Evolutionary conservation across 208 protist genomes (phyloP), one percentile per base, ranked within the genome.

Genomic region (Leishmania mexicana): DNA sequence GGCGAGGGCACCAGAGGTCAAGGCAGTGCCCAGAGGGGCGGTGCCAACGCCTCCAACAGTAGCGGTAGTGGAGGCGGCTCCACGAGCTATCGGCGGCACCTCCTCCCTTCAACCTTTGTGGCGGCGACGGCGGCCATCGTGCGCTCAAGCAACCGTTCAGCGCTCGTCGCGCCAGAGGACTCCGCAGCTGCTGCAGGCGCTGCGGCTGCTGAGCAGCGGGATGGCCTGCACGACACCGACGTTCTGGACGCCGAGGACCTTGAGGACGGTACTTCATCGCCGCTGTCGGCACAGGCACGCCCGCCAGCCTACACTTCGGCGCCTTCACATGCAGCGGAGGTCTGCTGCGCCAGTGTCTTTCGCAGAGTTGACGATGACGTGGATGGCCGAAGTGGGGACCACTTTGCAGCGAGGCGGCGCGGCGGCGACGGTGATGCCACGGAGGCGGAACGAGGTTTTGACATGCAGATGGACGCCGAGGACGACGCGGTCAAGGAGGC

Each of bases 401-500:
- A 6, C 7, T 80, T 73, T 51, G n/a, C 3, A 1, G 60, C n/a
- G n/a, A n/a, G 40, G 40, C 47, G 31, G 31, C 57, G 47, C 74
- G 74, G 47, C 42, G 57, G 53, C 31, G 79, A 17, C 67, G 3
- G 35, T 10, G 57, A 76, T 35, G 71, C 15, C 19, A 35, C 62
- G 7, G 78, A 11, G 38, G 40, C 19, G 24, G 64, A 49, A 17
- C 7, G 24, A 0, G 71, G 45, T 47, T 81, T 92, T 7, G 72
- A 90, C 17, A 51, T 95, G 70, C 78, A 89, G 83, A 79, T 94
- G 73, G 88, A 96, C 75, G 71, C 65, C 35, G 83, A 90, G 19
- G 90, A 95, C 60, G 90, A 87, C 17, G 93, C 91, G 65, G 88
- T 96, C 60, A 82, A 73, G 76, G 91, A 94, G 88, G 90, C 91